Evolutionary conservation across 176 grass and related monocot species (phyloP).

Genomic region (Musa schizocarpa): DNA sequence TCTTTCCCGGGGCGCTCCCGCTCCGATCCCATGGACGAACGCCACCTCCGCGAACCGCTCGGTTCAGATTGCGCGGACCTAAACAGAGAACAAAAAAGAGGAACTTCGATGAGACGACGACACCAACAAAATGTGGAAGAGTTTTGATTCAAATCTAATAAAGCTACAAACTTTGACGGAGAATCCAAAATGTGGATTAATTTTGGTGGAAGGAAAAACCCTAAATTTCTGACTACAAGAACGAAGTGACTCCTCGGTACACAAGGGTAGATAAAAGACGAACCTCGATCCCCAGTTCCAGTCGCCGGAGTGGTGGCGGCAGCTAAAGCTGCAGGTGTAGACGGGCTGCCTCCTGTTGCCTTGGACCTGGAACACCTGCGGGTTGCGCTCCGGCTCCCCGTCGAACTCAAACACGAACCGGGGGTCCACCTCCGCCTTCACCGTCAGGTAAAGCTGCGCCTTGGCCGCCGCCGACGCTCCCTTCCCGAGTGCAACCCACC

Average conservation of each 20-base stretch:
- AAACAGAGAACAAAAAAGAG: not conserved
- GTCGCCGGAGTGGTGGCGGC: conserved; percentile 48
- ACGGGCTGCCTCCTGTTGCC: conserved; percentile 11
- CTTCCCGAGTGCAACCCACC: conserved; percentile 50
- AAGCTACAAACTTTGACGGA: no score
- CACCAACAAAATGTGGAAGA: no score
- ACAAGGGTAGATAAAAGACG: not conserved
- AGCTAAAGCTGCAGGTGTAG: conserved; percentile 39
- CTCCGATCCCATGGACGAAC: conserved; percentile 31
- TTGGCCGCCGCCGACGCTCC: not conserved
- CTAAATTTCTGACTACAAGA: no score
- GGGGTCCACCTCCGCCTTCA: not conserved
- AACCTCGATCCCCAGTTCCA: conserved; percentile 41
- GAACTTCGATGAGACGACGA: no score
- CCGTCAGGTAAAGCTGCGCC: conserved; percentile 9
- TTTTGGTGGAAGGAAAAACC: no score
- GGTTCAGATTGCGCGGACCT: conserved; percentile 37
- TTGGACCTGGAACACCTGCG: conserved; percentile 15
- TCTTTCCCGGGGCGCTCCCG: conserved; percentile 43
- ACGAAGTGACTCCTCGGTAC: not conserved
- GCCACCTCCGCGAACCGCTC: conserved; percentile 15
- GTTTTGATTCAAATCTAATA: no score
- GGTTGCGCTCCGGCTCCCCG: conserved; percentile 15
- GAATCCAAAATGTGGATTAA: not conserved
- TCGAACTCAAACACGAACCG: conserved; percentile 18